Evolutionary conservation across 768 basidiomycete species (phyloP), one percentile per base, ranked within the genome.

Genomic region (Mycena leptocephala): DNA sequence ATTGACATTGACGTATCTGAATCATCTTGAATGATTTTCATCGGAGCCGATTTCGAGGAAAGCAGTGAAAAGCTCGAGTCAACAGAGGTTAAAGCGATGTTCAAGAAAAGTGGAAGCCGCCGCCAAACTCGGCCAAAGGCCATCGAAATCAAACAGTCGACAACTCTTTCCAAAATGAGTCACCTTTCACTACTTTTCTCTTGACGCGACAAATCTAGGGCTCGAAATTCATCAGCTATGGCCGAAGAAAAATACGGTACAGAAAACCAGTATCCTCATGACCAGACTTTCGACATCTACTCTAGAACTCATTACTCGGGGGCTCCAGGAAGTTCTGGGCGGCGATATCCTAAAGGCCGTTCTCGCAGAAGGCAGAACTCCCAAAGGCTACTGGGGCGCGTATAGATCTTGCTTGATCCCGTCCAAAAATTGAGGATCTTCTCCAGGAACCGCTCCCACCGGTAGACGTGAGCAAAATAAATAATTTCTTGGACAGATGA

Each of bases 331-430:
- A 84, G 93, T 95, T 5, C 92, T 99, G 7, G 95, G 97, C 26
- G 96, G 89, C 3, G 97, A 98, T 56, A 85, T 88, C 43, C 94
- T 99, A 85, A 95, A 96, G 84, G 87, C 90, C 41, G 93, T 97
- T 71, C 87, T 99, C 28, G 88, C 89, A 10, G 94, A 97, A 82
- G 96, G 94, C 22, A 89, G 92, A 81, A 84, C 93, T 20, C 93
- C 94, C 18, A 96, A 94, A 84, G 93, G 93, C 81, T 99, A 99
- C 92, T 99, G 96, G 96, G 97, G 97, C 94, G 80, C 72, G 93
- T 89, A 79, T 63, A 55, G 39, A 64, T 75, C 46, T 75, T 59
- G 70, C 64, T 68, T 58, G 64, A 39, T 72, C 64, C 10, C 13
- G n/a, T 76, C 33, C 35, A 72, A 37, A 20, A 79, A 65, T 41